Conservation (phyloP, 352 stramenopile genomes). For the Peronosclerospora sorghi region DNA sequence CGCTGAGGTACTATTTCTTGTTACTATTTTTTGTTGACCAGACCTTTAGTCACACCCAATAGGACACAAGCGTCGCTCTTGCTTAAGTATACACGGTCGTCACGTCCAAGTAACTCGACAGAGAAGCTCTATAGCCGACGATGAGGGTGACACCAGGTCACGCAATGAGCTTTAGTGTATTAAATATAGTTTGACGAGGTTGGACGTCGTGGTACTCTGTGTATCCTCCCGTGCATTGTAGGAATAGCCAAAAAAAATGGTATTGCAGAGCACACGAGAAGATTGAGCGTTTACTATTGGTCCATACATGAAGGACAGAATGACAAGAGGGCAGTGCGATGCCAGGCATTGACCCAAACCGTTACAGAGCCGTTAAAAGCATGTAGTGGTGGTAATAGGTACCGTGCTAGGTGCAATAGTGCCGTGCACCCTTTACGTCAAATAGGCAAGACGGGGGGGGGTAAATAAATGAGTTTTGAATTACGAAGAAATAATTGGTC, state of each 20-base stretch:
- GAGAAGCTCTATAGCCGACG: slow-evolving; percentile 70
- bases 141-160: too few species aligned
- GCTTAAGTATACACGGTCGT: slow-evolving; percentile 72
- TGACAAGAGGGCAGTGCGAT: slow-evolving; percentile 10
- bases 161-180: neutral
- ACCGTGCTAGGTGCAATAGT: too few species aligned
- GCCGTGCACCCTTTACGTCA: too few species aligned
- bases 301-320: slow-evolving; percentile 21
- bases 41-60: slow-evolving; percentile 44
- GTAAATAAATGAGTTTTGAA: too few species aligned
- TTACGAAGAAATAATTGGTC: too few species aligned
- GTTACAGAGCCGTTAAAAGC: slow-evolving; percentile 22
- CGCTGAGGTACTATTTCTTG: neutral
- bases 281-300: slow-evolving; percentile 23
- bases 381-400: too few species aligned
- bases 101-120: slow-evolving; percentile 54
- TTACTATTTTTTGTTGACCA: too few species aligned
- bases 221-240: slow-evolving; percentile 13
- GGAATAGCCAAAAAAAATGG: slow-evolving; percentile 1
- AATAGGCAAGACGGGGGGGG: too few species aligned
- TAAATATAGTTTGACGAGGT: neutral
- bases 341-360: slow-evolving; percentile 22
- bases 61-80: slow-evolving; percentile 68
- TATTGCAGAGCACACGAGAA: slow-evolving; percentile 3
- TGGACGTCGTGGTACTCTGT: slow-evolving; percentile 4